phyloP scores from a whole-genome alignment of 768 basidiomycete species.

The Grammothele lineata region DNA sequence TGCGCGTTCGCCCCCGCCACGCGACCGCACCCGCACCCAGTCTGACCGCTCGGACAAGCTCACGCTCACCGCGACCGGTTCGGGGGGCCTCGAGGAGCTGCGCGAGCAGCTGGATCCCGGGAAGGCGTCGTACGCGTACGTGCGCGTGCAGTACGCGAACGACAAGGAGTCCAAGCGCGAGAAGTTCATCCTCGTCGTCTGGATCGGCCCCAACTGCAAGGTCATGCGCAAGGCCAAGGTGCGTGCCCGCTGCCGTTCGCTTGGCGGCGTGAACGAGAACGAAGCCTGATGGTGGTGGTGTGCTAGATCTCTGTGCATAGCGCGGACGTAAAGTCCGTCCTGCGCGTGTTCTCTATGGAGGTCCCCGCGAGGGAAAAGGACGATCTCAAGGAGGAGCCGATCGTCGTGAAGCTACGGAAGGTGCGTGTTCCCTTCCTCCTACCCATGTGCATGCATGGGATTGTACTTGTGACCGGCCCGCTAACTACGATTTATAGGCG shows the following conservation, averaged over 20 bases:
- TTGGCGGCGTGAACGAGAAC: too few relatives aligned
- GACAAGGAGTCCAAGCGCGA: conserved; percentile 84
- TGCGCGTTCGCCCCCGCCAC: not conserved
- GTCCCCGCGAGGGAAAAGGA: conserved; percentile 80
- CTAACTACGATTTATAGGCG: conserved; percentile 42
- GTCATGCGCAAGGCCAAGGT: conserved; percentile 93
- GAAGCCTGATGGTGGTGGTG: not conserved
- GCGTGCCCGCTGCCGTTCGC: conserved; percentile 18
- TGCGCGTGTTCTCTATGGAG: conserved; percentile 81
- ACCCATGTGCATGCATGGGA: conserved; percentile 14
- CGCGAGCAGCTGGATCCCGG: conserved; percentile 62
- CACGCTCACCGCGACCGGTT: conserved; percentile 70
- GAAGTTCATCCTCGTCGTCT: conserved; percentile 84
- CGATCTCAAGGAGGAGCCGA: conserved; percentile 85
- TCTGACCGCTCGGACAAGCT: conserved; percentile 81
- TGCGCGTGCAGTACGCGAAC: conserved; percentile 77
- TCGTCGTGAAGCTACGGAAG: conserved; percentile 77
- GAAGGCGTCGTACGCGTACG: conserved; percentile 83
- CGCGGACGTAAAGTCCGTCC: conserved; percentile 79
- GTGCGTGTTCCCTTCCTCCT: conserved; percentile 41
- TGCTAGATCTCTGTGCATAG: conserved; percentile 85
- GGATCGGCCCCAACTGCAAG: conserved; percentile 81
- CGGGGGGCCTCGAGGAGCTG: conserved; percentile 77
- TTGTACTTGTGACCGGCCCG: not conserved
- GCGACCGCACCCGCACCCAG: conserved; percentile 28